A percentile compares a stretch with the other conserved stretches of the same genome.
These are phyloP conservation scores for Neotropicomus parvogracilis DNA, from an alignment of 1,284 basidiomycete genomes.

Conservation along the genomic window DNA sequence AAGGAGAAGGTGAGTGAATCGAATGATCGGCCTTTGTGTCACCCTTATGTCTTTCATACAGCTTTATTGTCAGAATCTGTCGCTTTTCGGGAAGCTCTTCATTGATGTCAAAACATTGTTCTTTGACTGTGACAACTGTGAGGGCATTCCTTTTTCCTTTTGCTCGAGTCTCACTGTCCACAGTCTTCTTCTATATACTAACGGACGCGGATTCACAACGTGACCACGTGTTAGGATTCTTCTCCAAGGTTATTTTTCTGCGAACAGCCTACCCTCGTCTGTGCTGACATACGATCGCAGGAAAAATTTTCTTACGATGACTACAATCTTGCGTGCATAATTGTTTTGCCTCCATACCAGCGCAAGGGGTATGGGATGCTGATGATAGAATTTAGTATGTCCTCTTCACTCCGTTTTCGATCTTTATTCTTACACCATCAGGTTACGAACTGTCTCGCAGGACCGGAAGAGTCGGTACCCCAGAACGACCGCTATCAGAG, in stretches of 20 bases:
- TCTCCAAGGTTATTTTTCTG: conserved; percentile 72
- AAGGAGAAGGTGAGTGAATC: conserved; percentile 56
- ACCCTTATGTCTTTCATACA: conserved; percentile 31
- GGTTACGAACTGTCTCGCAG: conserved; percentile 89
- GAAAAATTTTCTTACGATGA: conserved; percentile 96
- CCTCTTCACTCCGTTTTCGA: neutral
- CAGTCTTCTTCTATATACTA: conserved; percentile 90
- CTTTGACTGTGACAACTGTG: conserved; percentile 87
- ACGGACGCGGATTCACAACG: conserved; percentile 80
- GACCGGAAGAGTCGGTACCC: conserved; percentile 80
- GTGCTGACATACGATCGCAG: conserved; percentile 38
- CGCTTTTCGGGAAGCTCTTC: conserved; percentile 97
- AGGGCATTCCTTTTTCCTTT: conserved; percentile 23
- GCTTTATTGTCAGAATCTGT: conserved; percentile 95
- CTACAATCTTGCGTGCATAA: conserved; percentile 96
- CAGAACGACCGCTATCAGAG: conserved; percentile 92
- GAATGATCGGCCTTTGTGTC: conserved; percentile 25
- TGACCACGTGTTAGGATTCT: conserved; percentile 84
- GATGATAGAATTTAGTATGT: conserved; percentile 95
- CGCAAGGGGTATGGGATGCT: conserved; percentile 89
- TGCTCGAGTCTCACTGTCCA: neutral
- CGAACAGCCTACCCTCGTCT: neutral
- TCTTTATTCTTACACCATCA: conserved; percentile 1
- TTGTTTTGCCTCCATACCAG: conserved; percentile 93
- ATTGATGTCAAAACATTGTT: conserved; percentile 98